These are phyloP conservation scores for Apiotrichum gamsii DNA, from an alignment of 1,284 basidiomycete genomes.

Conservation along the genomic window DNA sequence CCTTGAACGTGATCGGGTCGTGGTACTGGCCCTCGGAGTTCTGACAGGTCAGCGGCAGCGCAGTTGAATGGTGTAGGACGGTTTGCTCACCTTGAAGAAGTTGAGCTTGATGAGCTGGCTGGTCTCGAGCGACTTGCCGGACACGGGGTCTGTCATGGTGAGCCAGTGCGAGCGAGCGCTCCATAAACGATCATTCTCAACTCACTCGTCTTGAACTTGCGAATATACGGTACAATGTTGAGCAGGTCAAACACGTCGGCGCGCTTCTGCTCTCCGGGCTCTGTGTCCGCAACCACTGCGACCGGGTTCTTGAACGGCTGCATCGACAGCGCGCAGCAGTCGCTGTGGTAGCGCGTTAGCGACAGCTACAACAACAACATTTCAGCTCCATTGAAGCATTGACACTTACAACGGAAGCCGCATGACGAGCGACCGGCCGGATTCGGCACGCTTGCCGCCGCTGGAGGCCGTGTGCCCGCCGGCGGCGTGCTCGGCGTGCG, in stretches of 20 bases:
- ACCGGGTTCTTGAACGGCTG: slow-evolving; percentile 87
- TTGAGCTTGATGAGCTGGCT: slow-evolving; percentile 80
- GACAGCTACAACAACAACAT: too few species aligned
- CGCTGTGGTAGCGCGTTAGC: slow-evolving; percentile 47
- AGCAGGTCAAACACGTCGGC: slow-evolving; percentile 65
- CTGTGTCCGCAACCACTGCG: slow-evolving; percentile 55
- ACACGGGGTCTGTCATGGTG: slow-evolving; percentile 64
- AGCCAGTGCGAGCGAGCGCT: too few species aligned
- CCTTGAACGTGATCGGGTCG: slow-evolving; percentile 89
- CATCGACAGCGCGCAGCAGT: slow-evolving; percentile 87
- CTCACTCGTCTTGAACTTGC: slow-evolving; percentile 58
- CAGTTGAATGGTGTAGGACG: too few species aligned
- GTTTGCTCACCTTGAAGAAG: slow-evolving; percentile 58
- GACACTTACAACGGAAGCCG: slow-evolving; percentile 47
- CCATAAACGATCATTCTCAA: too few species aligned
- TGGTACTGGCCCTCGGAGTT: slow-evolving; percentile 68
- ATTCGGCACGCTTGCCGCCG: slow-evolving; percentile 37
- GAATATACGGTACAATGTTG: slow-evolving; percentile 87
- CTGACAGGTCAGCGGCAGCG: slow-evolving; percentile 37
- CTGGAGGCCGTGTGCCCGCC: slow-evolving; percentile 43
- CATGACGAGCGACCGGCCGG: slow-evolving; percentile 40
- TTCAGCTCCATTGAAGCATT: background rate
- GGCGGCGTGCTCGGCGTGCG: slow-evolving; percentile 46
- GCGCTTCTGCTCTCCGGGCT: slow-evolving; percentile 38
- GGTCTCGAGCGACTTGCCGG: slow-evolving; percentile 70